Percentiles rank a stretch among this genome's conserved stretches.
phyloP scores from a whole-genome alignment of 108 stramenopile species.

The Aurantiochytrium sp. region DNA sequence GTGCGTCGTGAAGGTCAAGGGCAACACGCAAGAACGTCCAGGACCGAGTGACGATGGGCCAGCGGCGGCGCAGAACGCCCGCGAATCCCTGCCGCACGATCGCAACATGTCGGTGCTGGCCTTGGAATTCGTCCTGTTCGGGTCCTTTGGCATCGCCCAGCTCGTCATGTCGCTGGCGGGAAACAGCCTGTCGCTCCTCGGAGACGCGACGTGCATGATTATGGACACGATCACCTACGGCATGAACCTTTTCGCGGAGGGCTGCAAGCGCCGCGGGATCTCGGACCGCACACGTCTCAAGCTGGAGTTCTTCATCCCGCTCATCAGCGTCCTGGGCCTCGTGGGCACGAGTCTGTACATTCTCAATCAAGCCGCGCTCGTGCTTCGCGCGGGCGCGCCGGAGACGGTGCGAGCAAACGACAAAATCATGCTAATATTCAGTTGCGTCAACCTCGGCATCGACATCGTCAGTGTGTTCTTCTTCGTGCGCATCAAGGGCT shows the following conservation, averaged over 20 bases:
- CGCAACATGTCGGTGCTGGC: neutral
- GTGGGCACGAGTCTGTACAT: neutral
- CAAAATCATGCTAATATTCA: neutral
- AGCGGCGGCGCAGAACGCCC: too few relatives aligned
- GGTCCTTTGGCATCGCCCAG: neutral
- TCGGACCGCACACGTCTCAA: neutral
- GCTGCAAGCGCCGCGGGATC: neutral
- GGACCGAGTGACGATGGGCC: too few relatives aligned
- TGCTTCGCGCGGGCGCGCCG: too few relatives aligned
- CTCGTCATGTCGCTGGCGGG: neutral
- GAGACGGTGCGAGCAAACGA: too few relatives aligned
- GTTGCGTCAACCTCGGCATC: neutral
- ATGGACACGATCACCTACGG: neutral
- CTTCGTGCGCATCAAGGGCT: neutral
- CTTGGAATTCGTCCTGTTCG: neutral
- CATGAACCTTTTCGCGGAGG: slow-evolving; percentile 8
- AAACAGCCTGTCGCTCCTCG: slow-evolving; percentile 12
- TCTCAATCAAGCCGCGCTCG: neutral
- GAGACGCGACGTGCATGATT: neutral
- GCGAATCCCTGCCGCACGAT: neutral
- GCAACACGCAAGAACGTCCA: too few relatives aligned
- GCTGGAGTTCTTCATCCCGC: neutral
- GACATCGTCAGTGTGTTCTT: neutral
- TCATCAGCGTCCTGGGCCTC: neutral
- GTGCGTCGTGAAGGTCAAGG: too few relatives aligned